phyloP scores from a whole-genome alignment of 192 early-diverging fungal genomes.

The Piromyces finnis region DNA sequence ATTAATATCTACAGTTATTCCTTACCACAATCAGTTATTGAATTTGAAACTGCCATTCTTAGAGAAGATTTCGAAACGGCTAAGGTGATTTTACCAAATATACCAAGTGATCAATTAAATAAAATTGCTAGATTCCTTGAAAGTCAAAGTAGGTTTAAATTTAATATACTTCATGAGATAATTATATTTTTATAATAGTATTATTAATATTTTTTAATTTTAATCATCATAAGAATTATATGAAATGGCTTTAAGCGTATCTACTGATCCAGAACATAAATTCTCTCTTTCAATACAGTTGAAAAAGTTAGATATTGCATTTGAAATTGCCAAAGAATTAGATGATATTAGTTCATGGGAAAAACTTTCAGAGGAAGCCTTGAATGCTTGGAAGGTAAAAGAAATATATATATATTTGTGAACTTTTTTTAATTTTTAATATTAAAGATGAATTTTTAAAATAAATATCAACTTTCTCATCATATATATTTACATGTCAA shows the following conservation, averaged over 20 bases:
- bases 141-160: conserved; percentile 39
- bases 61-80: conserved; percentile 81
- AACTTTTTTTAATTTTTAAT: no score
- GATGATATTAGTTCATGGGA: conserved; percentile 87
- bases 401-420: no score
- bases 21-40: conserved; percentile 81
- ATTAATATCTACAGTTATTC: conserved; percentile 75
- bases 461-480: no score
- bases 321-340: conserved; percentile 62
- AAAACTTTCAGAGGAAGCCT: conserved; percentile 71
- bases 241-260: conserved; percentile 81
- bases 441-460: no score
- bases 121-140: conserved; percentile 91
- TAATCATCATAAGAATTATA: conserved; percentile 35
- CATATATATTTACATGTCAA: no score
- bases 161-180: no score
- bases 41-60: conserved; percentile 95
- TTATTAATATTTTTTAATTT: not conserved
- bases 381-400: conserved; percentile 61
- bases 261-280: conserved; percentile 84
- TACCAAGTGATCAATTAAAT: conserved; percentile 74
- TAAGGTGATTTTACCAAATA: conserved; percentile 57
- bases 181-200: no score
- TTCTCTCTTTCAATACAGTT: conserved; percentile 89
- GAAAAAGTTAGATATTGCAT: conserved; percentile 62